Percentiles rank a stretch among this genome's conserved stretches.
Conservation (phyloP, 2,329 filamentous ascomycete genomes). For the Metarhizium sp. region DNA sequence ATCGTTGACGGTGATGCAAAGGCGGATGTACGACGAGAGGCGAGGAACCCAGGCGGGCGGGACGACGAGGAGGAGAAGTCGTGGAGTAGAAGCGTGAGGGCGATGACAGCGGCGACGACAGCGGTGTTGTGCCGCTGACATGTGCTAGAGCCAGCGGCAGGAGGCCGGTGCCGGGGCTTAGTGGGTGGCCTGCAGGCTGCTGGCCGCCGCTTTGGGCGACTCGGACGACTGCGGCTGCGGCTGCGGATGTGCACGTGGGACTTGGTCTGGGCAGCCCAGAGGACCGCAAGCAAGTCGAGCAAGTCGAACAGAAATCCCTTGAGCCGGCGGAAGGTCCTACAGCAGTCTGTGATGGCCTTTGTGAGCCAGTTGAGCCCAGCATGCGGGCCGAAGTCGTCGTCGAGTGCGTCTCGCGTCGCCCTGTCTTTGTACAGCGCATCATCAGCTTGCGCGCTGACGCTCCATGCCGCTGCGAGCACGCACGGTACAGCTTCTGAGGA, state of each 20-base stretch:
- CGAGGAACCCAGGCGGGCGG: neutral
- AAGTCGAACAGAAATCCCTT: neutral
- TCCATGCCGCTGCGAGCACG: constrained; percentile 2
- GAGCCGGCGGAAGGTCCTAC: neutral
- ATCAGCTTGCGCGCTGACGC: neutral
- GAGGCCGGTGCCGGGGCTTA: constrained; percentile 3
- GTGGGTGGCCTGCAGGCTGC: neutral
- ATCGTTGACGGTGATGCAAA: constrained; percentile 17
- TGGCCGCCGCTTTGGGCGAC: neutral
- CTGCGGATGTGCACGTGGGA: neutral
- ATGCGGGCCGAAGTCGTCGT: neutral
- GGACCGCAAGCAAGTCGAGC: no score
- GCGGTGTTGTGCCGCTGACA: neutral
- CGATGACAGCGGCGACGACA: neutral
- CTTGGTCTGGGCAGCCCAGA: neutral
- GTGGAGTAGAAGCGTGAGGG: neutral
- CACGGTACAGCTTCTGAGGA: constrained; percentile 1
- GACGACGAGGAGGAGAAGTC: neutral
- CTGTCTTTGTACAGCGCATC: neutral
- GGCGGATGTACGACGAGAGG: neutral
- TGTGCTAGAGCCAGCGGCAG: neutral
- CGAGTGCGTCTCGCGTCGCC: neutral
- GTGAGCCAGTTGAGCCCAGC: neutral
- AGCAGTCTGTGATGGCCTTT: neutral
- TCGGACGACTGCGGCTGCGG: neutral